Percentiles rank a stretch among this genome's conserved stretches.
phyloP scores from a whole-genome alignment of 441 rosid species.

The Adansonia gregorii region DNA sequence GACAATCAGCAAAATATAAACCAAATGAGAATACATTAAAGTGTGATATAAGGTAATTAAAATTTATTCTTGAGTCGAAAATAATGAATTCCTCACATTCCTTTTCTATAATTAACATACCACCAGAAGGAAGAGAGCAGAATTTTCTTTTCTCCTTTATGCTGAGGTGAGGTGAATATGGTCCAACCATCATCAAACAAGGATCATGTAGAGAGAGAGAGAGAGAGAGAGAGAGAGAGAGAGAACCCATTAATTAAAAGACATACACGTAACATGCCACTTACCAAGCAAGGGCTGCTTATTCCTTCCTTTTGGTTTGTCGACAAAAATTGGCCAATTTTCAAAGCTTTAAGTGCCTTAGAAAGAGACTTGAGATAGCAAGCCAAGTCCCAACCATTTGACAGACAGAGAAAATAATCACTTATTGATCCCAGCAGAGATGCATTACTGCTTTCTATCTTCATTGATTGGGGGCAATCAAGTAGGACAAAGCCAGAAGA shows the following conservation, averaged over 20 bases:
- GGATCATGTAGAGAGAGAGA: not conserved
- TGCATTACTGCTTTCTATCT: constrained; percentile 91
- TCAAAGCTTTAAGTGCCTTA: constrained; percentile 85
- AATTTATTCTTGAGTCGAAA: not conserved
- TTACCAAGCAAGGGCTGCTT: constrained; percentile 78
- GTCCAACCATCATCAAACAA: constrained; percentile 9
- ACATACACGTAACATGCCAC: constrained; percentile 32
- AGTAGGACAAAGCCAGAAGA: constrained; percentile 88
- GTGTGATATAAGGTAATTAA: not conserved
- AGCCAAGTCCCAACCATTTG: constrained; percentile 98
- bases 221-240: not conserved
- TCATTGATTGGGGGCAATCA: constrained; percentile 99
- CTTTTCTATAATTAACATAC: not conserved
- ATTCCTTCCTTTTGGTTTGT: constrained; percentile 90
- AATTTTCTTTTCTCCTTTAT: not conserved
- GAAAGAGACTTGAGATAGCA: constrained; percentile 98
- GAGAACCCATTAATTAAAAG: constrained; percentile 12
- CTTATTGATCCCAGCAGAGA: constrained; percentile 97
- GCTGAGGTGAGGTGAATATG: not conserved
- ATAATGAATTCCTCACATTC: constrained; percentile 1
- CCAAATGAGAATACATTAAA: not conserved
- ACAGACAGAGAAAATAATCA: constrained; percentile 94
- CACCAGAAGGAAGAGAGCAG: not conserved
- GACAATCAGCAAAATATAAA: constrained; percentile 4
- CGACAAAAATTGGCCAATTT: constrained; percentile 65